phyloP scores from a whole-genome alignment of 768 basidiomycete genomes.

The Kwoniella sp. region DNA sequence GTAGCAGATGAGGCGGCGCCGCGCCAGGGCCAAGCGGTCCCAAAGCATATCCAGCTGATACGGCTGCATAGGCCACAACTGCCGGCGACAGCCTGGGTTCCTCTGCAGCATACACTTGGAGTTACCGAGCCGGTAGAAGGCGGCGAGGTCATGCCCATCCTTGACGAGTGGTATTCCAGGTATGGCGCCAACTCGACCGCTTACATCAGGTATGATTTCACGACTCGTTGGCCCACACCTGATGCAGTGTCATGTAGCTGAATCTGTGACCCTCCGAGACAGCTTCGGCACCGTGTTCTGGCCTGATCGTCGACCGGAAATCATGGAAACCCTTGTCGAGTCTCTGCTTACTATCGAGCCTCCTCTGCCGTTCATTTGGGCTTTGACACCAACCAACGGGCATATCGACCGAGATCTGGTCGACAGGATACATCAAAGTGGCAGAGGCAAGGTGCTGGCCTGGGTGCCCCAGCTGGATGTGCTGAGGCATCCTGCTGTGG shows the following conservation, averaged over 20 bases:
- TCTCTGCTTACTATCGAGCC: slow-evolving; percentile 15
- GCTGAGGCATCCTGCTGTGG: slow-evolving; percentile 12
- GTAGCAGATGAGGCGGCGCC: too few species aligned
- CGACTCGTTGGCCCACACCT: not conserved
- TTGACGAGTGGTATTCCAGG: slow-evolving; percentile 3
- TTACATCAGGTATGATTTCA: slow-evolving; percentile 7
- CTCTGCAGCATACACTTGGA: not conserved
- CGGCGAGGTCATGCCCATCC: slow-evolving; percentile 8
- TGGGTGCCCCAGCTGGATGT: slow-evolving; percentile 21
- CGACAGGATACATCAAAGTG: slow-evolving; percentile 5
- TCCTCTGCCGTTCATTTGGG: slow-evolving; percentile 17
- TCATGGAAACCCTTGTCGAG: slow-evolving; percentile 9
- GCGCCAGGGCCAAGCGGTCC: not conserved
- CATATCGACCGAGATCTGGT: not conserved
- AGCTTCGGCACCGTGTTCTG: slow-evolving; percentile 19
- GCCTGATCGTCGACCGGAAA: slow-evolving; percentile 10
- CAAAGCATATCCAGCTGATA: not conserved
- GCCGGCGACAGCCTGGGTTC: not conserved
- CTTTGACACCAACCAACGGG: slow-evolving; percentile 2
- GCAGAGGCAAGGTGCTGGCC: slow-evolving; percentile 12
- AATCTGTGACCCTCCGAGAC: not conserved
- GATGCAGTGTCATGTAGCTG: not conserved
- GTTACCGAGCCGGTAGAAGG: not conserved
- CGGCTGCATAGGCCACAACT: not conserved
- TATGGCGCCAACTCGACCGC: slow-evolving; percentile 11